These are phyloP conservation scores for Arthrobotrys megalospora DNA, from an alignment of 2,329 filamentous ascomycete genomes.

Conservation along the genomic window DNA sequence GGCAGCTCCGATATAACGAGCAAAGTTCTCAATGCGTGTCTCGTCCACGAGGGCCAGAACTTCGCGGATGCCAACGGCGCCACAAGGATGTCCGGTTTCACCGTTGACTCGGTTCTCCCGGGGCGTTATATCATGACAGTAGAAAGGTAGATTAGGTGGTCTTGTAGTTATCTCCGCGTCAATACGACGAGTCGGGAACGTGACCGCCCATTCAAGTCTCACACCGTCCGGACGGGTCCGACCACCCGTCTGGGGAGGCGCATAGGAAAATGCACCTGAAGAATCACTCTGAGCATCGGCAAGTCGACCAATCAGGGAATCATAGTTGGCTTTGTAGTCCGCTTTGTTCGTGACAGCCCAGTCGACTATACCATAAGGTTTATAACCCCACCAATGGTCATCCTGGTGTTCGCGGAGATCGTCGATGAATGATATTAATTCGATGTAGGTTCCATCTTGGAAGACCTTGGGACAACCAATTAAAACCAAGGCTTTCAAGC, in stretches of 20 bases:
- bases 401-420: constrained; percentile 67
- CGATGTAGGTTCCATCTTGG: constrained; percentile 76
- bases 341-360: constrained; percentile 73
- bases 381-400: constrained; percentile 74
- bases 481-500: background rate
- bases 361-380: constrained; percentile 73
- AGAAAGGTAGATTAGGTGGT: constrained; percentile 74
- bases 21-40: constrained; percentile 60
- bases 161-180: constrained; percentile 54
- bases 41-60: constrained; percentile 68
- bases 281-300: constrained; percentile 24
- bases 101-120: constrained; percentile 69
- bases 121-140: constrained; percentile 76
- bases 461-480: constrained; percentile 68
- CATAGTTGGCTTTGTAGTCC: constrained; percentile 66
- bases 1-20: constrained; percentile 7
- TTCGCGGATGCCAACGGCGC: constrained; percentile 71
- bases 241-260: constrained; percentile 71
- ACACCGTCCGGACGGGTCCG: constrained; percentile 72
- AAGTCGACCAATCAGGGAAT: constrained; percentile 67
- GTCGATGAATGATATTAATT: constrained; percentile 76
- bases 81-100: constrained; percentile 71
- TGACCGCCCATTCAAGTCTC: constrained; percentile 75
- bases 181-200: constrained; percentile 68
- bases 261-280: constrained; percentile 67